A percentile compares a stretch with the other conserved stretches of the same genome.
Conservation (phyloP, 2,329 filamentous ascomycete species). For the Claviceps sp. region DNA sequence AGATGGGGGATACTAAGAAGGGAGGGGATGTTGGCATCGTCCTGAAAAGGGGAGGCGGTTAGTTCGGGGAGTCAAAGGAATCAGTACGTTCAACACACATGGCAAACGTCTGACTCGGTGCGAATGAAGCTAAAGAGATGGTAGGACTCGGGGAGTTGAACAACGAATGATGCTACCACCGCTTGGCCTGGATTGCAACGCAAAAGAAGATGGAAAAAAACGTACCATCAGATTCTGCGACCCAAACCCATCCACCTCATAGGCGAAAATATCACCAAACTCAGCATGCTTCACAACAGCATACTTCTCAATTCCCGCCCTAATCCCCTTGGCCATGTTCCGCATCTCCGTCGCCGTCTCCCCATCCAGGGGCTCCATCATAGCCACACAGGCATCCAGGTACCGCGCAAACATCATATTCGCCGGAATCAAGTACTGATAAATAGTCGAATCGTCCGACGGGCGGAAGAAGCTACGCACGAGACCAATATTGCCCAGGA, state of each 20-base stretch:
- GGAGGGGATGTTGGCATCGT: constrained; percentile 51
- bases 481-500: constrained; percentile 66
- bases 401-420: constrained; percentile 73
- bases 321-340: constrained; percentile 41
- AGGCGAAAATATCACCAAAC: constrained; percentile 54
- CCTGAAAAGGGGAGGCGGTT: constrained; percentile 14
- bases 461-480: constrained; percentile 82
- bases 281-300: constrained; percentile 49
- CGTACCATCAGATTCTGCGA: constrained; percentile 41
- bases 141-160: no score
- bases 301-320: constrained; percentile 53
- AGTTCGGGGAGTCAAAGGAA: not conserved
- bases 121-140: no score
- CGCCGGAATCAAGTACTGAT: constrained; percentile 77
- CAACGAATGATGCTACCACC: no score
- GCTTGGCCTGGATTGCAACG: no score
- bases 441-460: constrained; percentile 75
- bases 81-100: not conserved
- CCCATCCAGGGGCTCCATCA: constrained; percentile 32
- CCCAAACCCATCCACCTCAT: constrained; percentile 57
- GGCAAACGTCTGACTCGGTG: not conserved
- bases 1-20: constrained; percentile 48
- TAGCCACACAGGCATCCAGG: constrained; percentile 34
- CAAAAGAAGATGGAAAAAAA: no score
- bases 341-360: constrained; percentile 45